These are phyloP conservation scores for Synchytrium microbalum DNA, from an alignment of 371 early-diverging fungal genomes.

Conservation along the genomic window DNA sequence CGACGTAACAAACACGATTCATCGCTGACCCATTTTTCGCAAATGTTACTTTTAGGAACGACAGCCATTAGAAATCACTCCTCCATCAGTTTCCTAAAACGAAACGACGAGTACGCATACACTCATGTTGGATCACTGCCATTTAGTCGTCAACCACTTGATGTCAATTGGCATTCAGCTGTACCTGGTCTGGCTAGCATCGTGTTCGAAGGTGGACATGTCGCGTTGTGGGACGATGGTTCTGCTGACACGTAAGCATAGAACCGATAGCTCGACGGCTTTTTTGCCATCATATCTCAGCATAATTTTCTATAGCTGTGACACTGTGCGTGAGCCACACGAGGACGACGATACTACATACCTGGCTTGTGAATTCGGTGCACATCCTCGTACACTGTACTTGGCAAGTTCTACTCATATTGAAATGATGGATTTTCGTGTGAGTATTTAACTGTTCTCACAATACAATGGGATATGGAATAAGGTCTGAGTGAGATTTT, in stretches of 20 bases:
- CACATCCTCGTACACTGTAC: background rate
- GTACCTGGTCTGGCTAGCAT: background rate
- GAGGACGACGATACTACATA: background rate
- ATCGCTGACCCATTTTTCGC: background rate
- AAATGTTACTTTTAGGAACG: background rate
- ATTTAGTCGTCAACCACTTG: background rate
- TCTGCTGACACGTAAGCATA: background rate
- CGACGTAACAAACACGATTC: too few relatives aligned
- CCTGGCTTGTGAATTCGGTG: background rate
- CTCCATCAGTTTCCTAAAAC: background rate
- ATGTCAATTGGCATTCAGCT: background rate
- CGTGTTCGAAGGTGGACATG: background rate
- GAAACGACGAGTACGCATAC: background rate
- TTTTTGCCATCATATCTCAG: too few relatives aligned
- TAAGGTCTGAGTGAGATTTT: too few relatives aligned
- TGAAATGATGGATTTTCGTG: background rate
- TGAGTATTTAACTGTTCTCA: too few relatives aligned
- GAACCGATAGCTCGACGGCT: too few relatives aligned
- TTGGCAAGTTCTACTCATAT: background rate
- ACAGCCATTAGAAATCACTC: background rate
- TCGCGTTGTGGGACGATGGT: background rate
- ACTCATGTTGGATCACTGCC: background rate
- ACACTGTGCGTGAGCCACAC: background rate
- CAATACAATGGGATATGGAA: too few relatives aligned
- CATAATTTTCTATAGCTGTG: background rate